Evolutionary conservation across 2,329 filamentous ascomycete species (phyloP), one percentile per base, ranked within the genome.

Genomic region (Aspergillus puulaauensis): DNA sequence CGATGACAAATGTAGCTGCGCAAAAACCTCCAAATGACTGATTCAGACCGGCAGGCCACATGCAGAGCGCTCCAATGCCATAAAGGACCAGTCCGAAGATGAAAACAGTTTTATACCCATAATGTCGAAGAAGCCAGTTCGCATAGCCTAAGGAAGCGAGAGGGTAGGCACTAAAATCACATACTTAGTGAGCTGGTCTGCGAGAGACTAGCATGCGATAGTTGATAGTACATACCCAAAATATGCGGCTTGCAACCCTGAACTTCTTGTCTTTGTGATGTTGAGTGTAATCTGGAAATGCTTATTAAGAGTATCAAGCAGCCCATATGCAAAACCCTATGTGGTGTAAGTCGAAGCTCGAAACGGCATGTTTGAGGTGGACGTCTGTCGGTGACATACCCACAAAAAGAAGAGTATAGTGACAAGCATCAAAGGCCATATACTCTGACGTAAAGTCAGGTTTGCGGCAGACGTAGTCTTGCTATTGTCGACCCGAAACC

Each of bases 91-190:
- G 79, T 39, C 90, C 90, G 27, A 87, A 80, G 59, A 95, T 93
- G 65, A 95, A 93, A 0, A 90, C 91, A 43, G 86, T 86, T 64
- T 91, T 90, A 76, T 91, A 95, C 3, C 91, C 91, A 51, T 88
- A 90, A 57, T 84, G 83, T 19, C 90, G 84, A 7, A 95, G 79
- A 60, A 93, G 79, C 75, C 80, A 83, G 46, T 80, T 80, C 49
- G 81, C 80, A 61, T 82, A 81, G 23, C 79, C 80, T 21, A 83
- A 69, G 31, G 81, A 80, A 24, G 80, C 81, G 49, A 84, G 77
- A 58, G 82, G 81, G 64, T 83, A 83, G 15, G 81, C 82, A 44
- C 77, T 79, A 52, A 21, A 24, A 54, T 61, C 44, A 61, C 45
- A 11, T 24, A 23, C 12, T 49, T 12, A 49, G 45, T 23, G 21